A percentile compares a stretch with the other conserved stretches of the same genome.
Evolutionary conservation across 495 filamentous ascomycete species (phyloP).

Genomic region (Penicillium cosmopolitanum): DNA sequence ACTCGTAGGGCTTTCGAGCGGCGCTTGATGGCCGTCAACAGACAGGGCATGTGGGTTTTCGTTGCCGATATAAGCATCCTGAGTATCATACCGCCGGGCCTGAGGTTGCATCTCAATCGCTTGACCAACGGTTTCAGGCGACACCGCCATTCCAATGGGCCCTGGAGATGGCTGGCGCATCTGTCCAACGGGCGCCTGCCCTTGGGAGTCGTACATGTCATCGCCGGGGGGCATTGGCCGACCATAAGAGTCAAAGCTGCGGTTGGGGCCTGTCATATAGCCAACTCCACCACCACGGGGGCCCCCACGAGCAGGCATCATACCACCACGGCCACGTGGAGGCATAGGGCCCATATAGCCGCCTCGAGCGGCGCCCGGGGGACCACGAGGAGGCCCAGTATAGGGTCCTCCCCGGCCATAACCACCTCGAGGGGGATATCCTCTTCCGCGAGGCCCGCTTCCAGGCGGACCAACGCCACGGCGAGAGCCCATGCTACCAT

Average conservation of each 20-base stretch:
- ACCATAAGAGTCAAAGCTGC: constrained; percentile 28
- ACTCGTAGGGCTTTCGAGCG: constrained; percentile 62
- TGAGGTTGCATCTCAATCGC: constrained; percentile 80
- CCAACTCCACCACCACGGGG: constrained; percentile 45
- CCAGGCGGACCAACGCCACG: constrained; percentile 55
- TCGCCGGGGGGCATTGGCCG: constrained; percentile 31
- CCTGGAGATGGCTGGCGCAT: constrained; percentile 57
- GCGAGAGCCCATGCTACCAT: constrained; percentile 59
- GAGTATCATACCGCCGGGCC: constrained; percentile 38
- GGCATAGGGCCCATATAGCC: constrained; percentile 42
- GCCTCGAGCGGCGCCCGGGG: constrained; percentile 32
- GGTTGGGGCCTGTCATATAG: constrained; percentile 40
- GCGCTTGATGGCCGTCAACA: constrained; percentile 30
- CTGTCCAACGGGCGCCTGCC: constrained; percentile 30
- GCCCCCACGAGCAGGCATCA: constrained; percentile 54
- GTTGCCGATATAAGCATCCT: constrained; percentile 62
- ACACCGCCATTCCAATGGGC: constrained; percentile 59
- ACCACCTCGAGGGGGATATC: constrained; percentile 59
- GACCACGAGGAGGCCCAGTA: constrained; percentile 43
- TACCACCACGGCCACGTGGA: constrained; percentile 32
- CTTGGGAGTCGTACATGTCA: constrained; percentile 37
- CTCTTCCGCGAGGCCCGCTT: constrained; percentile 57
- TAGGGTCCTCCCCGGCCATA: constrained; percentile 61
- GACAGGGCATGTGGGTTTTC: constrained; percentile 58
- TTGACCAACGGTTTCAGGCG: constrained; percentile 62